Evolutionary conservation across 306 rosid species (phyloP), one percentile per base, ranked within the genome.

Genomic region (Datisca glomerata): DNA sequence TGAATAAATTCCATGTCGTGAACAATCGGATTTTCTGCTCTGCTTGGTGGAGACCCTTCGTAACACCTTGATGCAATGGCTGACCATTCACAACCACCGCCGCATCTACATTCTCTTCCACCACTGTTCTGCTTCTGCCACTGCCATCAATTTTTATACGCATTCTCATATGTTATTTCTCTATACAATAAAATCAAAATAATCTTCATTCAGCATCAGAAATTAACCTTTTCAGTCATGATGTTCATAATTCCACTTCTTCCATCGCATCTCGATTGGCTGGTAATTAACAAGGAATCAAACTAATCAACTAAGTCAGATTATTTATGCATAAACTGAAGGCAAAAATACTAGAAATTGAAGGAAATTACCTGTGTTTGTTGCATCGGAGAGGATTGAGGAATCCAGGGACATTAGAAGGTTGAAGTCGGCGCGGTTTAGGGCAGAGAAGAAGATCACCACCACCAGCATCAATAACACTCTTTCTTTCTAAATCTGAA

Each of bases 1-100:
- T 75, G 94, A 63, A 76, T 49, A 54, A 86, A 86, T 9, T 73
- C 66, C 35, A 81, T 77, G 29, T 86, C 79, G 14, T 81, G 83
- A 48, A 86, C 67, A 58, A 81, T 24, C 1, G 94, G 96, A 4
- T 86, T 81, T 47, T 63, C 75, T 36, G 94, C 66, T 66, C 96
- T 68, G 0, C 77, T 57, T 0, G 96, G 96, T 0, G 96, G 96
- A 18, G 94, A 79, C 5, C 84, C 94, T 8, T 73, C 45, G 49
- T 73, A 86, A 46, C 75, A 78, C 1, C 55, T 53, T 3, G 89
- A 78, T 22, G n/a, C n/a, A n/a, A n/a, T n/a, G n/a, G n/a, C n/a
- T n/a, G n/a, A n/a, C n/a, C n/a, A n/a, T n/a, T n/a, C n/a, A n/a
- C 74, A 60, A 39, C 94, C 73, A 31, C 60, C 60, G 3, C 43